These are phyloP conservation scores for Pyrenula aspistea DNA, from an alignment of 495 filamentous ascomycete genomes.

Conservation along the genomic window DNA sequence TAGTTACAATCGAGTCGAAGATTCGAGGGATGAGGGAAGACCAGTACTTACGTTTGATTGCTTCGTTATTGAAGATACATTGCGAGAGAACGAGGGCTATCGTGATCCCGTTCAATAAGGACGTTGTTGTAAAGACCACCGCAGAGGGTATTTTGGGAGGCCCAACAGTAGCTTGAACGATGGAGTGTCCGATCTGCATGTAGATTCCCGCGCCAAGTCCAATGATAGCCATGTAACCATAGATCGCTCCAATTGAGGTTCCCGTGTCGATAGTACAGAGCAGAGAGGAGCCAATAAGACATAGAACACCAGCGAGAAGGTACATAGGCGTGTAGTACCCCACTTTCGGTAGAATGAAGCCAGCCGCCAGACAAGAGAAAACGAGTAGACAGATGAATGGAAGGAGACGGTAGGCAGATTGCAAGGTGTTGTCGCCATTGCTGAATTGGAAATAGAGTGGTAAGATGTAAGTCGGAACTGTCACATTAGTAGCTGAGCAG, in stretches of 20 bases:
- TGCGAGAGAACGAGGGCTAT: too few species aligned
- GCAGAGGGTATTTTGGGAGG: conserved; percentile 24
- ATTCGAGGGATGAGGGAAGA: too few species aligned
- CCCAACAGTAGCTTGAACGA: conserved; percentile 34
- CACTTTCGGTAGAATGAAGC: background rate
- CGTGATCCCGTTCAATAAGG: too few species aligned
- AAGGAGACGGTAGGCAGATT: conserved; percentile 19
- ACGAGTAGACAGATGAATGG: background rate
- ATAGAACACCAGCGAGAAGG: background rate
- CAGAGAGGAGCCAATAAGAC: background rate
- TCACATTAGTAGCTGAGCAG: conserved; percentile 3
- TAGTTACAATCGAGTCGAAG: too few species aligned
- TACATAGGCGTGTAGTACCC: background rate
- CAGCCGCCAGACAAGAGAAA: background rate
- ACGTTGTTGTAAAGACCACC: too few species aligned
- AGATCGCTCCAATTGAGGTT: conserved; percentile 27
- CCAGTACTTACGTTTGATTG: too few species aligned
- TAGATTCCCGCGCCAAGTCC: conserved; percentile 38
- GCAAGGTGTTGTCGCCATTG: conserved; percentile 15
- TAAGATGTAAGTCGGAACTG: conserved; percentile 15
- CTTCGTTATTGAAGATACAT: too few species aligned
- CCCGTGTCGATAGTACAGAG: conserved; percentile 21
- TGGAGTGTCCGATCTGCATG: conserved; percentile 36
- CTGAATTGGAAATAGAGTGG: conserved; percentile 21
- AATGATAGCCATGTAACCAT: conserved; percentile 40